Base-by-base conservation (phyloP, 495 filamentous ascomycete genomes). In the Tetracladium setigerum region DNA sequence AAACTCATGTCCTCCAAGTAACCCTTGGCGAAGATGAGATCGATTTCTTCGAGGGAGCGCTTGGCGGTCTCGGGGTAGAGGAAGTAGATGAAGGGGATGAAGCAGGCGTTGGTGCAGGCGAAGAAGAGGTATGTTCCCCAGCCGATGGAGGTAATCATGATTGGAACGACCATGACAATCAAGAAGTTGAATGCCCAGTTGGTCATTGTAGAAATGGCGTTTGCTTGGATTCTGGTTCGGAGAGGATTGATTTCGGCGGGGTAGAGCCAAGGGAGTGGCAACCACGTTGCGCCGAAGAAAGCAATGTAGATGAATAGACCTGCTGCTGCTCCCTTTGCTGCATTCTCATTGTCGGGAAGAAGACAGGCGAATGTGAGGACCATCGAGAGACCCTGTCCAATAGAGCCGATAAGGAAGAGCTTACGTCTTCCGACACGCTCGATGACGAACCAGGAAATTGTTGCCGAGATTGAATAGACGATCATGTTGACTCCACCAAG, bases 101-200 rank as follows among this genome's bases (percentile, higher is more conserved):
- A 87, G 53, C 65, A 65, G 40, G 73, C 79, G 64, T 90, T 89
- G 53, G 84, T 65, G 31, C 67, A 63, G 5, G 83, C 84, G 60
- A 89, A 89, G 75, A 89, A 85, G 31, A 89, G 71, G 61, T 89
- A 91, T 0, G 83, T 87, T 9, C 82, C 78, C 84, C 84, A 91
- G 41, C 70, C 61, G 44, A 87, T 87, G 43, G 70, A 67, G 37
- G 66, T 53, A 19, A 89, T 64, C 78, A 87, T 83, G 41, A 87
- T 75, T 0, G 86, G 86, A 0, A 84, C 86, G 46, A 89, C 78
- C 84, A 89, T 86, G 47, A 90, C 86, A 34, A 89, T 77, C 11
- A 81, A 47, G 63, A 88, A 89, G 72, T 89, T 89, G 68, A 84
- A 88, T 2, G 87, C 65, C 85, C 85, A 89, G 67, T 90, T 88